These are phyloP conservation scores for Onygenales sp. DNA, from an alignment of 2,329 filamentous ascomycete genomes.

Conservation along the genomic window DNA sequence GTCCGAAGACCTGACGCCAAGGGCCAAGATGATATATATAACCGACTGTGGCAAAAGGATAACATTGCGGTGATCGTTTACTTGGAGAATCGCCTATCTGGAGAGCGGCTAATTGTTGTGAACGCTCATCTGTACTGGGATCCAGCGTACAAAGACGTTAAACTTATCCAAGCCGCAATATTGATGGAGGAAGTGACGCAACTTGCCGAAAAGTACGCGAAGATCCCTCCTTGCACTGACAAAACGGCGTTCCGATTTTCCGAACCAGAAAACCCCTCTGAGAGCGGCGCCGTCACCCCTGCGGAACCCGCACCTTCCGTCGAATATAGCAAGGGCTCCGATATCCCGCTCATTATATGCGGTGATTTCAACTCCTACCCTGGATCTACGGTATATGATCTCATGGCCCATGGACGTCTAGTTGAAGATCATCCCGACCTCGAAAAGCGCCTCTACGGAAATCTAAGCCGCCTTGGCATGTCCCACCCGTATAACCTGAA, in stretches of 20 bases:
- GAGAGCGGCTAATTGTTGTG: slow-evolving; percentile 82
- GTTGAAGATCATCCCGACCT: slow-evolving; percentile 72
- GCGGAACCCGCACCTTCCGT: slow-evolving; percentile 66
- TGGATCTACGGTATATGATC: slow-evolving; percentile 82
- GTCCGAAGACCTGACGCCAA: slow-evolving; percentile 97
- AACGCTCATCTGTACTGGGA: slow-evolving; percentile 97
- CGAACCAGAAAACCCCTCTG: slow-evolving; percentile 37
- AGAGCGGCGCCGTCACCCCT: slow-evolving; percentile 34
- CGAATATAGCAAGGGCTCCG: slow-evolving; percentile 74
- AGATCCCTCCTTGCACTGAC: slow-evolving; percentile 70
- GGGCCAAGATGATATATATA: slow-evolving; percentile 94
- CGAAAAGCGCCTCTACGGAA: slow-evolving; percentile 74
- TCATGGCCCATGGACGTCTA: slow-evolving; percentile 72
- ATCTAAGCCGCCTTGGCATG: slow-evolving; percentile 85
- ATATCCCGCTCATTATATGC: slow-evolving; percentile 84
- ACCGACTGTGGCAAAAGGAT: slow-evolving; percentile 96
- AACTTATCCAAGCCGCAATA: slow-evolving; percentile 91
- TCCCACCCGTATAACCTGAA: slow-evolving; percentile 90
- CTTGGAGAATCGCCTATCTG: slow-evolving; percentile 82
- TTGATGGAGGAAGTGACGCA: slow-evolving; percentile 86
- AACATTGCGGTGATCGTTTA: slow-evolving; percentile 90
- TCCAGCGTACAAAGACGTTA: slow-evolving; percentile 81
- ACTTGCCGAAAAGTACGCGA: slow-evolving; percentile 73
- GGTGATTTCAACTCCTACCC: slow-evolving; percentile 92
- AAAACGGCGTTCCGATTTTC: slow-evolving; percentile 50